These are phyloP conservation scores for Cenchrus purpureus DNA, from an alignment of 176 grass and related monocot genomes.

Conservation along the genomic window DNA sequence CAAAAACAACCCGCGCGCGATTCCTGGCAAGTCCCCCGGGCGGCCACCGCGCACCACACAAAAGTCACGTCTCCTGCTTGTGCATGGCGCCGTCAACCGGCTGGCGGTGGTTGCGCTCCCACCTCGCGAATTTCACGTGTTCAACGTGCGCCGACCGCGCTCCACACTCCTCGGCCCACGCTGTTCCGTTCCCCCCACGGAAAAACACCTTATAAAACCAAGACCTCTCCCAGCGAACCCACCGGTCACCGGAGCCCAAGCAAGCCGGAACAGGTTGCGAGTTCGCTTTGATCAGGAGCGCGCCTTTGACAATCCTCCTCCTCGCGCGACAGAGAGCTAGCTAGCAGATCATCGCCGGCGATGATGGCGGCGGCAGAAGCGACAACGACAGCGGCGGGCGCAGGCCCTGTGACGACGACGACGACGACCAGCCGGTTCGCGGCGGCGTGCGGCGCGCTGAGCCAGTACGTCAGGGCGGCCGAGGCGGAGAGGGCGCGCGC, in stretches of 20 bases:
- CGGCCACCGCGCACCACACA: too few relatives aligned
- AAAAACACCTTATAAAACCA: not conserved
- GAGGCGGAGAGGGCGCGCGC: conserved; percentile 25
- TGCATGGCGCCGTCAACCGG: too few relatives aligned
- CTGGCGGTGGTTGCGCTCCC: too few relatives aligned
- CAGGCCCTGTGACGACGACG: too few relatives aligned
- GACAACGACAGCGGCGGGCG: not conserved
- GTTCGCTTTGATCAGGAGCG: not conserved
- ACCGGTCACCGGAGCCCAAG: not conserved
- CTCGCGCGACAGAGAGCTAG: too few relatives aligned
- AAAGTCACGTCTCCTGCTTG: too few relatives aligned
- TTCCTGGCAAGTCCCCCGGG: too few relatives aligned
- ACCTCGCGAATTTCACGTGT: conserved; percentile 27
- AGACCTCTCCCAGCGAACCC: not conserved
- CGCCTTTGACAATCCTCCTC: too few relatives aligned
- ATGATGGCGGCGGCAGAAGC: not conserved
- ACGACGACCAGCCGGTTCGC: conserved; percentile 34
- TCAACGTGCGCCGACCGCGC: conserved; percentile 13
- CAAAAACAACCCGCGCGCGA: too few relatives aligned
- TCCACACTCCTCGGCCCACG: not conserved
- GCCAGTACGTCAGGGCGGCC: conserved; percentile 62
- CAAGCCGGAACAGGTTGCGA: not conserved
- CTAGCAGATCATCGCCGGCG: not conserved
- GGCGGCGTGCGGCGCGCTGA: conserved; percentile 52
- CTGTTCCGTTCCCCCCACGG: not conserved